Conservation (phyloP, 2,329 filamentous ascomycete genomes). For the Cordyceps farinosa region DNA sequence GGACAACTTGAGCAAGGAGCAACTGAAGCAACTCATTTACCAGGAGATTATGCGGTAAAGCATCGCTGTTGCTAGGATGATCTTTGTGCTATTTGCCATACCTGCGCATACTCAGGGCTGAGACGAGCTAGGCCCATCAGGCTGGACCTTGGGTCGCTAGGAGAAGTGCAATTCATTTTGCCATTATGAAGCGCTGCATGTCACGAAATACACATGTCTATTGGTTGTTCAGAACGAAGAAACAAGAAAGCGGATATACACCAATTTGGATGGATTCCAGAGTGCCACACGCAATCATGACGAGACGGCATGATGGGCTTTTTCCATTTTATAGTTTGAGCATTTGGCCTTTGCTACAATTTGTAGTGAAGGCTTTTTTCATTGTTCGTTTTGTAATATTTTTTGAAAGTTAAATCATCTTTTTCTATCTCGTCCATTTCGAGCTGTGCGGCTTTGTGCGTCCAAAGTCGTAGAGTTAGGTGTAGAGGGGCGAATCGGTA, state of each 20-base stretch:
- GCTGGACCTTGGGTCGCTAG: slow-evolving; percentile 14
- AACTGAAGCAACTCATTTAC: slow-evolving; percentile 95
- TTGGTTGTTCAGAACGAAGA: not conserved
- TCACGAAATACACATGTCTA: slow-evolving; percentile 1
- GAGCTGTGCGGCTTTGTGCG: not conserved
- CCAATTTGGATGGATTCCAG: slow-evolving; percentile 17
- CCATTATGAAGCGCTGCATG: not conserved
- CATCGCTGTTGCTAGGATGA: not conserved
- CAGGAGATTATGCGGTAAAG: slow-evolving; percentile 79
- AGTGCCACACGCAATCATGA: slow-evolving; percentile 10
- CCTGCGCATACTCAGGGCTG: not conserved
- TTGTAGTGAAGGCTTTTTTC: not conserved
- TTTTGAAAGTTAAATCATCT: not conserved
- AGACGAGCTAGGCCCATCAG: slow-evolving; percentile 10
- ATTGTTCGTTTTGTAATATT: slow-evolving; percentile 1
- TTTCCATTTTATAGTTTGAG: slow-evolving; percentile 10
- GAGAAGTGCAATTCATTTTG: not conserved
- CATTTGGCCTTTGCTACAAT: slow-evolving; percentile 4
- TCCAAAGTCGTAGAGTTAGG: no score
- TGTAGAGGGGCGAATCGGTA: not conserved
- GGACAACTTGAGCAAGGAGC: slow-evolving; percentile 96
- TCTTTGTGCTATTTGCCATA: slow-evolving; percentile 1
- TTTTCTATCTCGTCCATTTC: not conserved
- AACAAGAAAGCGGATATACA: slow-evolving; percentile 12
- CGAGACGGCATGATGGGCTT: slow-evolving; percentile 5